Evolutionary conservation across 495 filamentous ascomycete species (phyloP), one percentile per base, ranked within the genome.

Genomic region (Podospora australis): DNA sequence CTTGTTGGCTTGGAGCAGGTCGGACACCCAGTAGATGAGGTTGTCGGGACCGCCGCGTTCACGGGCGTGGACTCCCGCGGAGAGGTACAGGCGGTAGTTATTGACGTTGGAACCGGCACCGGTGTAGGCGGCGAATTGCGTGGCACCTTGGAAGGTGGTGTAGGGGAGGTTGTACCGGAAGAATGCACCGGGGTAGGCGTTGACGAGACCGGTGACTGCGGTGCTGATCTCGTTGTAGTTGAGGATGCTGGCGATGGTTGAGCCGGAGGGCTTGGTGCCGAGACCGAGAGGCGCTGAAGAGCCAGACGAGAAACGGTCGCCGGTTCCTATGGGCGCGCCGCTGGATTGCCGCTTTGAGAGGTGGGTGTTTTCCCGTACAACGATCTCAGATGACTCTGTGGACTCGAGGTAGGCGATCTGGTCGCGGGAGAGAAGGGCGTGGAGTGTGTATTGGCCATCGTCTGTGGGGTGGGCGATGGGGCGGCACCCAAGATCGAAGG

Each of bases 171-270:
- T 3, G 55, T 49, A 43, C 13, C 47, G 55, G 48, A 68, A 63
- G n/a, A 51, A 50, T 11, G 42, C 22, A 44, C 65, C 43, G 8
- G 55, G 52, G 52, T 66, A 70, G 20, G 44, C 49, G 1, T 51
- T 60, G 14, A 30, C 59, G 13, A 70, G 57, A 6, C 55, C 65
- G 30, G 63, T 45, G 17, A 68, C 7, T 13, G 54, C 67, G 1
- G 56, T 59, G n/a, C 32, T 13, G 39, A 70, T 60, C 51, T 70
- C 67, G 13, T 55, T 49, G 2, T 60, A 34, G 48, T 58, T 68
- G 20, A 70, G 44, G 28, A 68, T 57, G 13, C 48, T 59, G 21
- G 50, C 47, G 39, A 63, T 48, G 14, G 49, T 53, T 16, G 49
- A 50, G 1, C 48, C 47, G 40, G 10, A 26, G 10, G 40, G 11